phyloP scores from a whole-genome alignment of 176 grass and related monocot genomes.

The Triticum aestivum region IWGSC_CS_RefSeq_v2.1 NC_057797.1:696390730-696391229 shows the following conservation, averaged over 20 bases:
- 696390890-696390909: neutral
- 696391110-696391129: neutral
- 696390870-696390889: neutral
- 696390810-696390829: neutral
- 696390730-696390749: neutral
- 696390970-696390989: neutral
- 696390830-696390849: neutral
- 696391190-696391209: neutral
- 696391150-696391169: neutral
- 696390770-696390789: neutral
- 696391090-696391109: neutral
- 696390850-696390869: neutral
- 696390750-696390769: neutral
- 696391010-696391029: neutral
- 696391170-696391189: neutral
- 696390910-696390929: neutral
- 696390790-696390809: neutral
- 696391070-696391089: neutral
- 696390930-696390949: neutral
- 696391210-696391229: neutral
- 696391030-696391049: neutral
- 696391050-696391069: neutral
- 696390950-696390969: neutral
- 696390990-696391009: neutral
- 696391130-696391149: neutral